Evolutionary conservation across 2,329 filamentous ascomycete genomes (phyloP).

Genomic region (Cladophialophora immunda): DNA sequence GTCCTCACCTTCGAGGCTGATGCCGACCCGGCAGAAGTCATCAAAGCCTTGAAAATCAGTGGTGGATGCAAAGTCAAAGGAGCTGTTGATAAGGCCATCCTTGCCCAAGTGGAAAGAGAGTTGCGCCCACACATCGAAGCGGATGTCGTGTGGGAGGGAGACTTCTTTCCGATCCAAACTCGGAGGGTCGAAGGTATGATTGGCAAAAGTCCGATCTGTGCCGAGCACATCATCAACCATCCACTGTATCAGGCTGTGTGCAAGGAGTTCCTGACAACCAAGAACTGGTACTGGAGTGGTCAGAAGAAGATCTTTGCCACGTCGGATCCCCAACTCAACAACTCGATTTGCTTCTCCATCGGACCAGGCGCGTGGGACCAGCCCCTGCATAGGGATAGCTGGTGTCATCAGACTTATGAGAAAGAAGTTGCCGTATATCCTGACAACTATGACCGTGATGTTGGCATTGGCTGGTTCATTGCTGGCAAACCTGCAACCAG

Average conservation of each 20-base stretch:
- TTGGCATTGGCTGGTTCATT: conserved; percentile 41
- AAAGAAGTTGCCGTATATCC: conserved; percentile 26
- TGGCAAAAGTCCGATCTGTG: conserved; percentile 25
- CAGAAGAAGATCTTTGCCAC: conserved; percentile 42
- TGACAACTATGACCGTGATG: conserved; percentile 36
- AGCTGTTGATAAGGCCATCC: conserved; percentile 13
- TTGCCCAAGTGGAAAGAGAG: conserved; percentile 22
- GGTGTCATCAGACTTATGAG: conserved; percentile 46
- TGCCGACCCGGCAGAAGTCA: conserved; percentile 16
- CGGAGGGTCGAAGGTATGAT: conserved; percentile 29
- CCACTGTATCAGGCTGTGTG: conserved; percentile 43
- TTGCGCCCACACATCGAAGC: conserved; percentile 28
- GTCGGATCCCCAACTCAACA: conserved; percentile 41
- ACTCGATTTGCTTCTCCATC: conserved; percentile 44
- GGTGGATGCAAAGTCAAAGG: conserved; percentile 21
- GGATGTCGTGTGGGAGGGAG: conserved; percentile 29
- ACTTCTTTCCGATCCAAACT: conserved; percentile 36
- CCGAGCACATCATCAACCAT: conserved; percentile 41
- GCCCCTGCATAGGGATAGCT: conserved; percentile 49
- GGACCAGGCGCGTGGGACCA: conserved; percentile 46
- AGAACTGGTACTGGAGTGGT: conserved; percentile 44
- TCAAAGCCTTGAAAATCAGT: conserved; percentile 23
- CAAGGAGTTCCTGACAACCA: conserved; percentile 43
- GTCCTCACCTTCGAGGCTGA: conserved; percentile 28
- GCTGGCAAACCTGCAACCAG: conserved; percentile 40